Evolutionary conservation across 352 stramenopile species (phyloP).

Genomic region (Phytophthora colocasiae): DNA sequence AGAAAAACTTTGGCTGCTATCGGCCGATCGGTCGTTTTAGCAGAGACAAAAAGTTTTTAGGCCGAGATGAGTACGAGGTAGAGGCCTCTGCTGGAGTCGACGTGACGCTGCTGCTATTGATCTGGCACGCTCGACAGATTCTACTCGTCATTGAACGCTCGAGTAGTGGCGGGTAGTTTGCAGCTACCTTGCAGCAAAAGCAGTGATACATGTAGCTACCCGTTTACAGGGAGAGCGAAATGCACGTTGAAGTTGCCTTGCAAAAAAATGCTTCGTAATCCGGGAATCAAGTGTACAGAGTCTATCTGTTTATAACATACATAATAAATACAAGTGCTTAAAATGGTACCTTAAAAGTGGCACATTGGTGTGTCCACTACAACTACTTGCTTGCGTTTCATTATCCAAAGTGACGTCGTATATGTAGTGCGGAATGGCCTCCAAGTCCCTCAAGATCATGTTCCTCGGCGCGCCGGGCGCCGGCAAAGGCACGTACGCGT

Average conservation of each 20-base stretch:
- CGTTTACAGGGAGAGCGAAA: no score
- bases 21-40: background rate
- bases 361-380: no score
- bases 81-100: background rate
- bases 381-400: background rate
- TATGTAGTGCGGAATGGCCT: constrained; percentile 28
- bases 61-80: background rate
- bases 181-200: no score
- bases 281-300: no score
- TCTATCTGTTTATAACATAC: no score
- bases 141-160: background rate
- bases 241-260: no score
- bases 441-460: constrained; percentile 83
- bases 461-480: constrained; percentile 91
- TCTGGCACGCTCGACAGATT: constrained; percentile 6
- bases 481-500: constrained; percentile 92
- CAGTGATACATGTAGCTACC: no score
- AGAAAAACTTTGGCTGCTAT: constrained; percentile 1
- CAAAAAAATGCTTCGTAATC: no score
- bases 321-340: no score
- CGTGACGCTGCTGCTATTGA: background rate
- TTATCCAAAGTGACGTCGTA: constrained; percentile 21
- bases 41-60: constrained; percentile 1
- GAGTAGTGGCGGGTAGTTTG: no score
- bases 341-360: no score